Evolutionary conservation across 495 filamentous ascomycete species (phyloP), one percentile per base, ranked within the genome.

Genomic region (Achaetomiella virescens): DNA sequence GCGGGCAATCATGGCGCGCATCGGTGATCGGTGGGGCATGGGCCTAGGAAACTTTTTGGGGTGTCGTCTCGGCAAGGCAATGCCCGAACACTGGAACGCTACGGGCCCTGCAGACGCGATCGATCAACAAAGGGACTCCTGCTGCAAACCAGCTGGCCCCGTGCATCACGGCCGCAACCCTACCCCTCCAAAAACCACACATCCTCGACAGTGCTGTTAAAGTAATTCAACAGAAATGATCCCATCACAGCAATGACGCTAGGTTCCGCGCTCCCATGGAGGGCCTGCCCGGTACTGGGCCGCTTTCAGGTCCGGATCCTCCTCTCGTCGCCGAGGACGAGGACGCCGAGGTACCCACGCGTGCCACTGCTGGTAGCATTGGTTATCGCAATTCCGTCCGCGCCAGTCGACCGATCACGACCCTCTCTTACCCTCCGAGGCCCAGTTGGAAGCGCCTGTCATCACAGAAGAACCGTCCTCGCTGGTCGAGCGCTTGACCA

Each of bases 401-500:
- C 1, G 15, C 42, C 52, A 47, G 4, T 47, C 42, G 14, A 47
- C 29, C 52, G 43, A 33, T 10, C 27, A 35, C 20, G 33, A 14
- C 15, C 11, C 15, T 6, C 11, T n/a, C 22, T 11, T 12, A 14
- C 43, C 20, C 6, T 15, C 12, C 41, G 51, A 6, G 35, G 15
- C 10, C 11, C 42, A 2, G 12, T 12, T 38, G 14, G 15, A n/a
- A 25, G 18, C 18, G 15, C 8, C 42, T 41, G 10, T 12, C 25
- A 11, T 22, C 15, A 11, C 50, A 41, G 37, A 27, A 2, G 25
- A 54, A 1, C 10, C 27, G 47, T 40, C 55, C 2, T 22, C 24
- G 17, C 56, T 61, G 20, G 6, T 62, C 52, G 45, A 61, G 7
- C 63, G 62, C 44, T 48, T 70, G 2, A 48, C 56, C 15, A 9